These are phyloP conservation scores for Orbilia oligospora DNA, from an alignment of 2,329 filamentous ascomycete species.

Conservation along the genomic window DNA sequence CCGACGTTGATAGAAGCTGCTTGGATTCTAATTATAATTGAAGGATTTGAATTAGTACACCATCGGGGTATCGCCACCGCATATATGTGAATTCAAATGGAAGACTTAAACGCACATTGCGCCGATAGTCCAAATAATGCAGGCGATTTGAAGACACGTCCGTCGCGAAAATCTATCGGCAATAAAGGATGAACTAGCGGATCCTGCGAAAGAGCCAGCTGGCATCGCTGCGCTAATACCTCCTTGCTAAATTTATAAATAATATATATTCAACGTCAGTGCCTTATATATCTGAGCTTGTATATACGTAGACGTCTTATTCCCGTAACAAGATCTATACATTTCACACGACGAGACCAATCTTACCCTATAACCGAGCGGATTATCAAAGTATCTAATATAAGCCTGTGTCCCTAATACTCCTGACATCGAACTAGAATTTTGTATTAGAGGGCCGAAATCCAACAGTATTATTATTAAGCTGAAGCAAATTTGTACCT, in stretches of 20 bases:
- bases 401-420: conserved; percentile 78
- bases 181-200: conserved; percentile 71
- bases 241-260: conserved; percentile 65
- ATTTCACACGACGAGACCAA: no score
- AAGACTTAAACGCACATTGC: conserved; percentile 65
- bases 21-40: conserved; percentile 71
- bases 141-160: conserved; percentile 70
- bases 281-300: background rate
- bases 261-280: background rate
- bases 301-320: background rate
- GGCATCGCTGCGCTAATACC: conserved; percentile 67
- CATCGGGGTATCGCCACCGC: background rate
- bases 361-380: conserved; percentile 64
- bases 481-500: conserved; percentile 67
- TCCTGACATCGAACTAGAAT: conserved; percentile 74
- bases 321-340: background rate
- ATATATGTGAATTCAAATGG: no score
- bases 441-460: background rate
- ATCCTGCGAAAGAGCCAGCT: conserved; percentile 67
- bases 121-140: conserved; percentile 71
- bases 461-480: background rate
- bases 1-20: conserved; percentile 76
- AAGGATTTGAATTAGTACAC: background rate
- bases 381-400: conserved; percentile 79
- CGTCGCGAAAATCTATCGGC: conserved; percentile 72